Evolutionary conservation across 2,329 filamentous ascomycete genomes (phyloP), one percentile per base, ranked within the genome.

Genomic region (Sclerotinia nivalis): DNA sequence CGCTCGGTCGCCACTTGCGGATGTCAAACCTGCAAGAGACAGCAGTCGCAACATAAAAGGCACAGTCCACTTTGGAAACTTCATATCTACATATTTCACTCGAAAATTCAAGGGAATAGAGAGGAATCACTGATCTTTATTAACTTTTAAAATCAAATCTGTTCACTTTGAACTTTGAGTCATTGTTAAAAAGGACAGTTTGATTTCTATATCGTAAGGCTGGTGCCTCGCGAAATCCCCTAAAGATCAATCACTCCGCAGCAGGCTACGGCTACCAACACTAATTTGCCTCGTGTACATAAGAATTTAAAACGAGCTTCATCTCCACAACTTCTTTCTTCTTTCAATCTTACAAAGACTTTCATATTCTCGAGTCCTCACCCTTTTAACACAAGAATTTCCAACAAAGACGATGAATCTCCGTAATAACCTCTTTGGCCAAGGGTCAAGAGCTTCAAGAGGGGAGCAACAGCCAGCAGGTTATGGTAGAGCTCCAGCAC

Each of bases 391-490:
- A 54, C 34, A 47, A n/a, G 65, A 60, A 61, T 47, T 43, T 22
- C 18, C 34, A 71, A 66, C 59, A 31, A 73, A 45, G 31, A 69
- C 49, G 49, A 78, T 78, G 77, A 75, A 78, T 66, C 75, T 76
- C 72, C 77, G 82, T 71, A 81, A 83, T 75, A 83, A 83, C 73
- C 79, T 84, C 54, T 83, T 83, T 72, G 81, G 83, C 58, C 80
- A 80, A 72, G 79, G 81, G 9, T 78, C 80, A 40, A 80, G 77
- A 69, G 73, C 77, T 61, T 74, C 80, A 62, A 73, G 77, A 72
- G 54, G 54, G 45, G 58, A 64, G 10, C 67, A 50, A 45, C 67
- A 52, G 6, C 70, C 71, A 47, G 69, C 69, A 69, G 77, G 78
- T 54, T 80, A 80, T 69, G 75, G 72, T 59, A 77, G 79, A 71